phyloP scores from a whole-genome alignment of 75 land plant species.

The Cupressus sempervirens region DNA sequence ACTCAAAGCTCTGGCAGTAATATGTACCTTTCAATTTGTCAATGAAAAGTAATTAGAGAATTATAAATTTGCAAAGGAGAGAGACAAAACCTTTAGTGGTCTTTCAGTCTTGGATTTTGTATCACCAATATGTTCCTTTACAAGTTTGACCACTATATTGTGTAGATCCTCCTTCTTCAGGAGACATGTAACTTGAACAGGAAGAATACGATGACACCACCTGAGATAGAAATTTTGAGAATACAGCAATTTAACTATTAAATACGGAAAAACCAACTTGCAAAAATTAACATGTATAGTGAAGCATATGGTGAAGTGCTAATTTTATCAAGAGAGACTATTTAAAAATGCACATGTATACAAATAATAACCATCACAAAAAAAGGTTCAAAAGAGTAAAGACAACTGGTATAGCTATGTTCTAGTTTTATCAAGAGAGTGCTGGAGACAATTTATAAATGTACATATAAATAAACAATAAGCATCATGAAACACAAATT shows the following conservation, averaged over 20 bases:
- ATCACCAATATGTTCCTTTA: conserved; percentile 33
- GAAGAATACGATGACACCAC: conserved; percentile 87
- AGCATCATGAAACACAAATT: not conserved
- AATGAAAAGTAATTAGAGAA: not conserved
- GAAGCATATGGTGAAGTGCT: not conserved
- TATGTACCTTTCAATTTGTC: not conserved
- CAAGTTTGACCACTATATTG: conserved; percentile 43
- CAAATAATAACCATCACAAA: not conserved
- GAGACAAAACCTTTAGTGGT: conserved; percentile 39
- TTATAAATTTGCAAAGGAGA: not conserved
- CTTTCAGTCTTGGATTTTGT: conserved; percentile 18
- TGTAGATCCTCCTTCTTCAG: conserved; percentile 52
- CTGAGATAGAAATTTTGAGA: conserved; percentile 27
- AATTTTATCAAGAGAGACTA: not conserved
- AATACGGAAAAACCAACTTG: not conserved
- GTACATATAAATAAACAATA: not conserved
- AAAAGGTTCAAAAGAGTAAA: not conserved
- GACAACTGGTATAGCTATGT: not conserved
- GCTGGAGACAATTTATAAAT: too few species aligned
- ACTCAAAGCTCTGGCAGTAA: not conserved
- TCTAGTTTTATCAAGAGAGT: not conserved
- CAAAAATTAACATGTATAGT: not conserved
- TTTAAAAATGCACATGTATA: not conserved
- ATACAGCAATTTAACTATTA: not conserved
- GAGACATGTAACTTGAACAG: conserved; percentile 78